phyloP scores from a whole-genome alignment of 805 yeast genomes.

The Candida manassasensis region DNA sequence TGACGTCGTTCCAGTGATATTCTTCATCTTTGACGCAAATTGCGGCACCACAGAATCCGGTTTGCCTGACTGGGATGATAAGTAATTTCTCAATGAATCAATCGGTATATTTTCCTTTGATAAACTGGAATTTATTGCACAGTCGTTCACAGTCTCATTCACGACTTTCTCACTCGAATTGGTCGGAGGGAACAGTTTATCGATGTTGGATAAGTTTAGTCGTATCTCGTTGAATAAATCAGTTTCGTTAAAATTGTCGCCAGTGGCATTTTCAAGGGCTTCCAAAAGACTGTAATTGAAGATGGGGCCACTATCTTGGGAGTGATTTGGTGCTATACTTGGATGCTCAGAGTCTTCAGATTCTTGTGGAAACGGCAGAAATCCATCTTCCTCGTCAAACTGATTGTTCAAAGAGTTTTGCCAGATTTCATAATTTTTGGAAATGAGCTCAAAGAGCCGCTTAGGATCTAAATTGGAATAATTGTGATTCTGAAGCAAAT shows the following conservation, averaged over 20 bases:
- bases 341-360: constrained; percentile 6
- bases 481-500: constrained; percentile 1
- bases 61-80: no score
- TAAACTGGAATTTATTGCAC: no score
- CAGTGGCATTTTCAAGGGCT: constrained; percentile 20
- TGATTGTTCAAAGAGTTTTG: constrained; percentile 27
- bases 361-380: constrained; percentile 27
- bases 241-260: neutral
- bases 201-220: constrained; percentile 1
- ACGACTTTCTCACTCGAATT: no score
- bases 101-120: no score
- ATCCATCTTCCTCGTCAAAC: constrained; percentile 20
- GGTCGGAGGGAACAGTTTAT: no score
- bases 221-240: constrained; percentile 1
- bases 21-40: no score
- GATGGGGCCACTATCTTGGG: constrained; percentile 14
- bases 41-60: no score
- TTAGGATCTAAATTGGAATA: constrained; percentile 17
- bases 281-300: constrained; percentile 26
- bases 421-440: constrained; percentile 37
- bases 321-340: constrained; percentile 2
- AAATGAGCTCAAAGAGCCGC: constrained; percentile 26
- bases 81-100: no score
- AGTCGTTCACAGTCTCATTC: no score
- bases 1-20: neutral